These are phyloP conservation scores for Botryotinia globosa DNA, from an alignment of 2,329 filamentous ascomycete species.

Conservation along the genomic window DNA sequence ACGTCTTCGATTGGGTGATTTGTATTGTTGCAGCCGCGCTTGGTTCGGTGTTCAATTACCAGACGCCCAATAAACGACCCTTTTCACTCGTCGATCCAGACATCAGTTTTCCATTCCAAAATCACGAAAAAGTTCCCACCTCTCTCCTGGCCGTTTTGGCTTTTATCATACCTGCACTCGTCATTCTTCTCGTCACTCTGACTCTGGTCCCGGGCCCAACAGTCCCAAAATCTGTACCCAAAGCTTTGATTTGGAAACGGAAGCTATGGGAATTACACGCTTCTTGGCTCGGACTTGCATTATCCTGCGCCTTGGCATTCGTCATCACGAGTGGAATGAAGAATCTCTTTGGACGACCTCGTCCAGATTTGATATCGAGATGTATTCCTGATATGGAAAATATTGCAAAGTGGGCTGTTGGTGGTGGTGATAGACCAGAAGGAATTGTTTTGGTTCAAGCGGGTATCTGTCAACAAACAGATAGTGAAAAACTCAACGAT, in stretches of 20 bases:
- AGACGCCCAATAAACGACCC: conserved; percentile 62
- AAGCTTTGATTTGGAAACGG: conserved; percentile 66
- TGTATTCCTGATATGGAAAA: conserved; percentile 73
- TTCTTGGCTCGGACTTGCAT: conserved; percentile 76
- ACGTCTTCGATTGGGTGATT: conserved; percentile 19
- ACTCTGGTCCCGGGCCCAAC: conserved; percentile 70
- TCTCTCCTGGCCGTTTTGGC: conserved; percentile 62
- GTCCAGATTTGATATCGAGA: conserved; percentile 63
- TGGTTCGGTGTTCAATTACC: conserved; percentile 10
- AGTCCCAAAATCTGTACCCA: conserved; percentile 60
- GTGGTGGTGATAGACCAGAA: conserved; percentile 52
- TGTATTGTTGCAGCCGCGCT: conserved; percentile 12
- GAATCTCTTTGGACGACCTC: conserved; percentile 63
- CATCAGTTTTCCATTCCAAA: conserved; percentile 72
- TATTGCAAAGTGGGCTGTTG: conserved; percentile 58
- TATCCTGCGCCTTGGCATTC: conserved; percentile 70
- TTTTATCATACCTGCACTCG: conserved; percentile 60
- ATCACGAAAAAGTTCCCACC: conserved; percentile 69
- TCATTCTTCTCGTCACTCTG: conserved; percentile 68
- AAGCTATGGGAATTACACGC: conserved; percentile 91
- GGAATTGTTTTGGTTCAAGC: conserved; percentile 66
- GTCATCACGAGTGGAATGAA: conserved; percentile 86
- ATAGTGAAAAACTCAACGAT: conserved; percentile 63
- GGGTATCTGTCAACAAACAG: conserved; percentile 68
- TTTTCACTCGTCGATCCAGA: conserved; percentile 71